Evolutionary conservation across 129 eudicot genomes (phyloP).

Genomic region (Rutidosis leptorrhynchoides): DNA sequence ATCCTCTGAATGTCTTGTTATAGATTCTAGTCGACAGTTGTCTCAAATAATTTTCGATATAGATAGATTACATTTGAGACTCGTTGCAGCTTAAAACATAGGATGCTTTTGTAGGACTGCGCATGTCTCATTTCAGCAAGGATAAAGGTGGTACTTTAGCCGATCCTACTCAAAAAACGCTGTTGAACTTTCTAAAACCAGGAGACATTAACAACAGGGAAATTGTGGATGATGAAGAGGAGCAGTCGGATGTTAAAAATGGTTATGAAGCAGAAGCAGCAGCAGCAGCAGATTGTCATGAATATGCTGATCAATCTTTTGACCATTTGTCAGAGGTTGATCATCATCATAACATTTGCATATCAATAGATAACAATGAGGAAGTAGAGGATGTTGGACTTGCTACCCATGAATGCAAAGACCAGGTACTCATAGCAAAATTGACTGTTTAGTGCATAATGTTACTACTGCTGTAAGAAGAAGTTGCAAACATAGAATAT

Average conservation of each 20-base stretch:
- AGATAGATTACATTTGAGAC: neutral
- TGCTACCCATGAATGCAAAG: constrained; percentile 18
- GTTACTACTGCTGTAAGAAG: constrained; percentile 14
- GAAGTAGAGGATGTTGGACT: constrained; percentile 28
- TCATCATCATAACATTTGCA: constrained; percentile 25
- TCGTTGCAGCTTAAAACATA: constrained; percentile 8
- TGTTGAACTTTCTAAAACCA: constrained; percentile 46
- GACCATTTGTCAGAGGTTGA: constrained; percentile 35
- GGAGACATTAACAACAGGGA: constrained; percentile 38
- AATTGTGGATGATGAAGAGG: constrained; percentile 32
- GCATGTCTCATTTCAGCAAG: constrained; percentile 76
- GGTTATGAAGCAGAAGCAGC: constrained; percentile 29
- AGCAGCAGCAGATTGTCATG: constrained; percentile 22
- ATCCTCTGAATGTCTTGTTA: neutral
- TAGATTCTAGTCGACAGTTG: neutral
- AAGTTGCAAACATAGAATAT: constrained; percentile 19
- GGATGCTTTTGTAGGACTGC: constrained; percentile 52
- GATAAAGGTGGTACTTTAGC: constrained; percentile 41
- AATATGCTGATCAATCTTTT: constrained; percentile 20
- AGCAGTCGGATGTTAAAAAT: constrained; percentile 27
- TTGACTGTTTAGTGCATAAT: constrained; percentile 6
- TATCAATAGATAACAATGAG: constrained; percentile 19
- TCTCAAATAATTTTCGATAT: neutral
- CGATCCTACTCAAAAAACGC: constrained; percentile 82
- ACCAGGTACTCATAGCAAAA: constrained; percentile 32